These are phyloP conservation scores for Pyracantha coccinea DNA, from an alignment of 331 rosid species.

Conservation along the genomic window DNA sequence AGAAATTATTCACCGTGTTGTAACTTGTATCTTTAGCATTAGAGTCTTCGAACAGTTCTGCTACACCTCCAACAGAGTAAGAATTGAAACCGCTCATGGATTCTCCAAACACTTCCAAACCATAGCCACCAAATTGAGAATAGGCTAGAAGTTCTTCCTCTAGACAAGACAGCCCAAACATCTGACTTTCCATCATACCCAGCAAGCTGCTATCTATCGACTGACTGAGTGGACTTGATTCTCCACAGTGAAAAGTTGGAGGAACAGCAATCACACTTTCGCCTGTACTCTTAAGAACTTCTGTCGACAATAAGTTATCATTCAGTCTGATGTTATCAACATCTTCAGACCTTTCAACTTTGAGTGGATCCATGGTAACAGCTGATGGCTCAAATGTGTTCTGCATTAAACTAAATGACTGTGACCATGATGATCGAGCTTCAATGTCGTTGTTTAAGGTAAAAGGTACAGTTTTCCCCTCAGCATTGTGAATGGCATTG, in stretches of 20 bases:
- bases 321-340: constrained; percentile 9
- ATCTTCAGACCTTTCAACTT: constrained; percentile 28
- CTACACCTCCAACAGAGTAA: constrained; percentile 16
- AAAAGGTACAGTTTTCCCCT: constrained; percentile 18
- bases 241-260: neutral
- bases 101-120: constrained; percentile 35
- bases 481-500: constrained; percentile 20
- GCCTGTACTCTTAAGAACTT: constrained; percentile 12
- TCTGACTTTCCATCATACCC: constrained; percentile 17
- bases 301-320: constrained; percentile 7
- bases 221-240: constrained; percentile 18
- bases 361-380: constrained; percentile 13
- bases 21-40: constrained; percentile 5
- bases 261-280: constrained; percentile 23
- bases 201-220: constrained; percentile 11
- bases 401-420: constrained; percentile 26
- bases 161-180: constrained; percentile 21
- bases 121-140: constrained; percentile 19
- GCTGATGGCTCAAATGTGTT: constrained; percentile 31
- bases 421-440: constrained; percentile 28
- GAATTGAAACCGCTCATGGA: constrained; percentile 19
- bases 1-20: constrained; percentile 15
- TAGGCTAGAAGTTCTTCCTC: constrained; percentile 21
- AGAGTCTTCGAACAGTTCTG: constrained; percentile 23
- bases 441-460: constrained; percentile 17